These are phyloP conservation scores for Pyrenochaeta sp. DNA, from an alignment of 2,329 filamentous ascomycete species.

Conservation along the genomic window DNA sequence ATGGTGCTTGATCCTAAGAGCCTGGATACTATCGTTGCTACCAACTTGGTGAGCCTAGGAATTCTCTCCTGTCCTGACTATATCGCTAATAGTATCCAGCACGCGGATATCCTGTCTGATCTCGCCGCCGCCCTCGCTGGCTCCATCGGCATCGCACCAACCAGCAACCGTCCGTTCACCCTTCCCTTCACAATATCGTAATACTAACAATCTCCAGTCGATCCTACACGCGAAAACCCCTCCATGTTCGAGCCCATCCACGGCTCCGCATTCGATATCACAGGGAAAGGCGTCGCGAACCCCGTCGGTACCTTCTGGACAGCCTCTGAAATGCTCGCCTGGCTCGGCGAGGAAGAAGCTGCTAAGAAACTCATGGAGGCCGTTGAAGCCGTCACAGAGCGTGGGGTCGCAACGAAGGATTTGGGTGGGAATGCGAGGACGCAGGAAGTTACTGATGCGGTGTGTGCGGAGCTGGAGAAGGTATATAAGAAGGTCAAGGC, in stretches of 20 bases:
- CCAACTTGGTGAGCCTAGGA: conserved; percentile 56
- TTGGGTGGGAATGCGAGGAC: conserved; percentile 58
- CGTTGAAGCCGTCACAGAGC: conserved; percentile 62
- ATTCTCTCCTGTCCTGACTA: neutral
- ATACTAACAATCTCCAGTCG: conserved; percentile 49
- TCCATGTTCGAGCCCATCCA: conserved; percentile 70
- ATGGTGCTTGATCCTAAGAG: conserved; percentile 68
- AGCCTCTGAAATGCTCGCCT: conserved; percentile 64
- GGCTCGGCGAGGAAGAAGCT: conserved; percentile 64
- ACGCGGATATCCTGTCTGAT: conserved; percentile 74
- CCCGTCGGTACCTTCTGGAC: conserved; percentile 68
- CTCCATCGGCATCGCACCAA: conserved; percentile 75
- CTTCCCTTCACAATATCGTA: neutral
- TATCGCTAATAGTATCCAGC: conserved; percentile 21
- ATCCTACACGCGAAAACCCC: conserved; percentile 67
- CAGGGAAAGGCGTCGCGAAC: conserved; percentile 64
- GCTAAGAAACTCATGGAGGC: conserved; percentile 58
- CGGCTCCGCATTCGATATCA: conserved; percentile 66
- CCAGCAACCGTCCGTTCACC: conserved; percentile 62
- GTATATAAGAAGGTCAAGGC: too few relatives aligned
- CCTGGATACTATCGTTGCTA: conserved; percentile 70
- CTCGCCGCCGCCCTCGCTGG: conserved; percentile 74
- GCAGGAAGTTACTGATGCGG: conserved; percentile 53
- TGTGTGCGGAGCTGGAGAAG: conserved; percentile 49
- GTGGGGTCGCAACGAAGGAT: conserved; percentile 61